These are phyloP conservation scores for Pseudoperonospora humuli DNA, from an alignment of 352 stramenopile species.

Conservation along the genomic window DNA sequence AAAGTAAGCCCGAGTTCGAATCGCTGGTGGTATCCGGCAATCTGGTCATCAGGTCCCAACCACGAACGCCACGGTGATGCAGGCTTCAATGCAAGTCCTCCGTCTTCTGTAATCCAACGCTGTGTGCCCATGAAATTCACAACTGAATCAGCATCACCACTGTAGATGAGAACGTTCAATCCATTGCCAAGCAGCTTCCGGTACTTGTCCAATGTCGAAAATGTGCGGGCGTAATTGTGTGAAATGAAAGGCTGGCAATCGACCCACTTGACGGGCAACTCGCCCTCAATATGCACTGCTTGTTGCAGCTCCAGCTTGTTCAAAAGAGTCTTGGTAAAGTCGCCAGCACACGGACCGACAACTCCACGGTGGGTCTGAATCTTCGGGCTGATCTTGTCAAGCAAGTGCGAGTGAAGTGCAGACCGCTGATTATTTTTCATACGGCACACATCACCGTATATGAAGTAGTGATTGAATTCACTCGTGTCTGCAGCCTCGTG, in stretches of 20 bases:
- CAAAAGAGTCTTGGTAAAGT: constrained; percentile 45
- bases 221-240: constrained; percentile 28
- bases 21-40: constrained; percentile 75
- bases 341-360: constrained; percentile 44
- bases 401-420: constrained; percentile 31
- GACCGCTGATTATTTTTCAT: constrained; percentile 42
- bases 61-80: constrained; percentile 41
- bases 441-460: constrained; percentile 63
- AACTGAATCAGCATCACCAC: constrained; percentile 57
- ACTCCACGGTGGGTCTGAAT: constrained; percentile 39
- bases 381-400: constrained; percentile 18
- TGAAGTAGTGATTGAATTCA: constrained; percentile 61
- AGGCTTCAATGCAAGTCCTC: constrained; percentile 35
- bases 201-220: constrained; percentile 61
- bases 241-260: constrained; percentile 54
- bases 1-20: constrained; percentile 73
- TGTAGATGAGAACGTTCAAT: constrained; percentile 57
- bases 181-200: constrained; percentile 36
- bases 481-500: constrained; percentile 30
- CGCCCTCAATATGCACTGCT: constrained; percentile 45
- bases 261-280: constrained; percentile 34
- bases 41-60: constrained; percentile 56
- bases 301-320: constrained; percentile 44
- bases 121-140: constrained; percentile 83
- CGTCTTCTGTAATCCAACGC: constrained; percentile 51